Conservation (phyloP, 345 rosid genomes). For the Syzygium jambos region DNA sequence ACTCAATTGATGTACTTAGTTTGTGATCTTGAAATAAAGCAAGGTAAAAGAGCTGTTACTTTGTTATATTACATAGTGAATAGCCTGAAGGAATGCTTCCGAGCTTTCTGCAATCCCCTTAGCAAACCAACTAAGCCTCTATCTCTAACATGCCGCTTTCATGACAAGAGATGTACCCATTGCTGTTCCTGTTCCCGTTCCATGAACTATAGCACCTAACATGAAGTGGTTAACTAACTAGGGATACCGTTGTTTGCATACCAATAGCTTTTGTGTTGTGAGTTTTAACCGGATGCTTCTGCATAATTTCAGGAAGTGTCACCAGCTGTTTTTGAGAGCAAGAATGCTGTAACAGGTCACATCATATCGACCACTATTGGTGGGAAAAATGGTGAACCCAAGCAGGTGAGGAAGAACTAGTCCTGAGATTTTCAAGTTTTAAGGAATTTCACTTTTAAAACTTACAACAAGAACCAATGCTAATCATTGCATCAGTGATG, state of each 20-base stretch:
- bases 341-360: slow-evolving; percentile 61
- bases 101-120: not conserved
- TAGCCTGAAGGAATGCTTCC: not conserved
- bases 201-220: not conserved
- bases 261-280: not conserved
- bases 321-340: slow-evolving; percentile 45
- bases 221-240: not conserved
- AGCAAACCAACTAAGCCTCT: not conserved
- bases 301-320: slow-evolving; percentile 45
- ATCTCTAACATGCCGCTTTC: not conserved
- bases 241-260: not conserved
- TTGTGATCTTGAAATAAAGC: not conserved
- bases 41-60: not conserved
- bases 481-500: not conserved
- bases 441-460: not conserved
- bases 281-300: not conserved
- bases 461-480: not conserved
- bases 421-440: not conserved
- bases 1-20: not conserved
- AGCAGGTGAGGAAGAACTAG: slow-evolving; percentile 29
- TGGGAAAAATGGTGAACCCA: slow-evolving; percentile 84
- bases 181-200: not conserved
- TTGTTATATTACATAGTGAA: not conserved
- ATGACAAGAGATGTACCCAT: not conserved
- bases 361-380: slow-evolving; percentile 74